Evolutionary conservation across 1,139 yeast species (phyloP).

Genomic region (Protomyces arabidopsidicola): DNA sequence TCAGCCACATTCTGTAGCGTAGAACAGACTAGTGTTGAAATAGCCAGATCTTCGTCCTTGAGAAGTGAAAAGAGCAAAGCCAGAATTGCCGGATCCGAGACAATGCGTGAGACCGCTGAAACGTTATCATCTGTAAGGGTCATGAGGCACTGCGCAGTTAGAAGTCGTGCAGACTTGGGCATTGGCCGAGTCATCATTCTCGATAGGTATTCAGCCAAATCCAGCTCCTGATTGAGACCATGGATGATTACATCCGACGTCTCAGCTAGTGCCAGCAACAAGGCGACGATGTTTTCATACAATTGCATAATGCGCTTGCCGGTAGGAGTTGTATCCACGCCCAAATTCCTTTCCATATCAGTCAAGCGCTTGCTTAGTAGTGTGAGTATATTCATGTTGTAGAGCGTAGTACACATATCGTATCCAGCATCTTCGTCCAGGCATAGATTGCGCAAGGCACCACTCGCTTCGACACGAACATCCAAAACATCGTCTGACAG

Average conservation of each 20-base stretch:
- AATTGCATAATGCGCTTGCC: conserved; percentile 45
- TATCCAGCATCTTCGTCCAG: conserved; percentile 72
- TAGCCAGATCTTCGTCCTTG: background rate
- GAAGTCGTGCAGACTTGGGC: conserved; percentile 28
- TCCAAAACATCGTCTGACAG: conserved; percentile 67
- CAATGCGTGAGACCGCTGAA: background rate
- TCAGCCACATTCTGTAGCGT: background rate
- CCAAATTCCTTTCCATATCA: background rate
- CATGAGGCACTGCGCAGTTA: conserved; percentile 33
- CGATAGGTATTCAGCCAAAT: conserved; percentile 10
- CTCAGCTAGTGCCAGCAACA: conserved; percentile 62
- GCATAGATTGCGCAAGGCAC: conserved; percentile 70
- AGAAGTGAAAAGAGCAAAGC: background rate
- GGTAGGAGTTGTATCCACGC: background rate
- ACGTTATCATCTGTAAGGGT: conserved; percentile 30
- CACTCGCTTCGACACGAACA: conserved; percentile 72
- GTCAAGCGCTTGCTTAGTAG: background rate
- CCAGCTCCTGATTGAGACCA: conserved; percentile 46
- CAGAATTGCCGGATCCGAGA: background rate
- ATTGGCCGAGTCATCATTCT: background rate
- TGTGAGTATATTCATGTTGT: conserved; percentile 75
- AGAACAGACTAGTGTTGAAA: background rate
- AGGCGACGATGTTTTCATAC: conserved; percentile 67
- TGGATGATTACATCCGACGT: conserved; percentile 60
- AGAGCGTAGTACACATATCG: conserved; percentile 65